A percentile compares a stretch with the other conserved stretches of the same genome.
These are phyloP conservation scores for Exophiala alcalophila DNA, from an alignment of 2,329 filamentous ascomycete species.

Conservation along the genomic window DNA sequence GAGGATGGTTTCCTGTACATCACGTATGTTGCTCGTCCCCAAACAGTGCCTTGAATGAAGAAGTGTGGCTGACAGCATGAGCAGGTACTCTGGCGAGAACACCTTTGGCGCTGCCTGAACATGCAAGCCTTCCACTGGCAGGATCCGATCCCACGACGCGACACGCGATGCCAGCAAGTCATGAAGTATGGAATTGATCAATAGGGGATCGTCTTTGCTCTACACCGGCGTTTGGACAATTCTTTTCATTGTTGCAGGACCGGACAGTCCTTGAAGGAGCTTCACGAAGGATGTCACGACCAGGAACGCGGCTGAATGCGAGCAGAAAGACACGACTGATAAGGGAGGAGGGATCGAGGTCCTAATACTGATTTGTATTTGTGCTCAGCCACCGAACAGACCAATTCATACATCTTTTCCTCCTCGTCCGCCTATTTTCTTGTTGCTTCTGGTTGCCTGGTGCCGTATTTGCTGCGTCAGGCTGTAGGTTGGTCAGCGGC, in stretches of 20 bases:
- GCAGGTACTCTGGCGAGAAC: slow-evolving; percentile 94
- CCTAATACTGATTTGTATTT: slow-evolving; percentile 14
- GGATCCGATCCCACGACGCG: background rate
- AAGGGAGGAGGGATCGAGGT: slow-evolving; percentile 15
- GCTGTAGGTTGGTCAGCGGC: background rate
- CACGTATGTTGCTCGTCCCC: slow-evolving; percentile 59
- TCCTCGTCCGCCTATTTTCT: slow-evolving; percentile 1
- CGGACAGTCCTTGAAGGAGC: no score
- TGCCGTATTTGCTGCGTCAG: background rate
- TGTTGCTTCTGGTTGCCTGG: no score
- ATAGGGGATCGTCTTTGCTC: slow-evolving; percentile 10
- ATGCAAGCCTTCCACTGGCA: no score
- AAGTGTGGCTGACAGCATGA: slow-evolving; percentile 31
- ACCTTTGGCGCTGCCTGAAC: slow-evolving; percentile 67
- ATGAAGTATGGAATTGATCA: slow-evolving; percentile 15
- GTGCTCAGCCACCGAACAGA: slow-evolving; percentile 15
- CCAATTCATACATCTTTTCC: slow-evolving; percentile 17
- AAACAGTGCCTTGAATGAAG: background rate
- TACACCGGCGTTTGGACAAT: slow-evolving; percentile 13
- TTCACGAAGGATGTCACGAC: no score
- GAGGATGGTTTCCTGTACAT: slow-evolving; percentile 94
- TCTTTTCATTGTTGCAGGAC: slow-evolving; percentile 4
- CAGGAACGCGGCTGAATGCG: background rate
- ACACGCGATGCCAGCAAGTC: background rate
- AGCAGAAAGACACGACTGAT: slow-evolving; percentile 1